Conservation (phyloP, 305 asterid genomes). For the Petunia hybrid region DNA sequence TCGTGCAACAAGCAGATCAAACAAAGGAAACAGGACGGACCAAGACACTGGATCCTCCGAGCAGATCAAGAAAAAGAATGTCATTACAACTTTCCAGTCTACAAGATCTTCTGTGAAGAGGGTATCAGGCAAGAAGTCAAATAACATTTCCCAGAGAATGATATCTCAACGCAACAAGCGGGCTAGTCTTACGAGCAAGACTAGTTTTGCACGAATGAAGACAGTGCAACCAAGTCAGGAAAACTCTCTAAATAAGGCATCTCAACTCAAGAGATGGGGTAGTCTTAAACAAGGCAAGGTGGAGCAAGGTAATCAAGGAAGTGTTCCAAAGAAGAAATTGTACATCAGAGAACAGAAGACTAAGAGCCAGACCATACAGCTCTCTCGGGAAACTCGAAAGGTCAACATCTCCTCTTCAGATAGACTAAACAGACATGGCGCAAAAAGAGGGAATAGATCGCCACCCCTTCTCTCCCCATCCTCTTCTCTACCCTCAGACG, state of each 20-base stretch:
- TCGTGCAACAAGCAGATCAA: neutral
- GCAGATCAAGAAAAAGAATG: constrained; percentile 28
- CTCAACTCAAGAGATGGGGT: constrained; percentile 30
- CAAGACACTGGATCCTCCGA: constrained; percentile 28
- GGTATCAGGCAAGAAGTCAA: constrained; percentile 8
- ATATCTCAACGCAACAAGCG: neutral
- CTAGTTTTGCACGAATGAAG: neutral
- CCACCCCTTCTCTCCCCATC: constrained; percentile 9
- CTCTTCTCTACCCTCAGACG: constrained; percentile 1
- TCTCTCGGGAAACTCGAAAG: neutral
- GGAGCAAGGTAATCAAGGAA: constrained; percentile 34
- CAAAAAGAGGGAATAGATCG: neutral
- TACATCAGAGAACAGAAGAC: constrained; percentile 18
- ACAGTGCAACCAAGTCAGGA: neutral
- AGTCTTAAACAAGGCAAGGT: constrained; percentile 27
- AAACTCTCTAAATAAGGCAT: constrained; percentile 22
- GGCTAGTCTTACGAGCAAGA: neutral
- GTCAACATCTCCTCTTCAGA: neutral
- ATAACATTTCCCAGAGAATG: neutral
- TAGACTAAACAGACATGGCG: constrained; percentile 2
- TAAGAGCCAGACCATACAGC: constrained; percentile 16
- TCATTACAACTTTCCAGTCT: constrained; percentile 7
- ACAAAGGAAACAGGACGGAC: constrained; percentile 1
- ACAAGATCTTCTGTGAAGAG: constrained; percentile 33
- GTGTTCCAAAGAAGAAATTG: constrained; percentile 49